phyloP scores from a whole-genome alignment of 2,329 filamentous ascomycete genomes.

The Aspergillus sp. region DNA sequence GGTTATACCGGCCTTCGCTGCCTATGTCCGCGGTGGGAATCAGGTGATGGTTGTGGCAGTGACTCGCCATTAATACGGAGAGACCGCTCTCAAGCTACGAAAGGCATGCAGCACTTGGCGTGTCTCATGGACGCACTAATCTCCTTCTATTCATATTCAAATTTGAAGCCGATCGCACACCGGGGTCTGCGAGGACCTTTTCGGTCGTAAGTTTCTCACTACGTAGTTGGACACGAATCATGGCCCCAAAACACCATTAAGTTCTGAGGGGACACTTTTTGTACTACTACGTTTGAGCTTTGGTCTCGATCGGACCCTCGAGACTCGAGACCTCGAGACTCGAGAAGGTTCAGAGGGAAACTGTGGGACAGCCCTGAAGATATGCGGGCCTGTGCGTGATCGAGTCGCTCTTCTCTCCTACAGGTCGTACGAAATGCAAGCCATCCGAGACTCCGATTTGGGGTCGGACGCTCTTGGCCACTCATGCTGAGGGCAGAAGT shows the following conservation, averaged over 20 bases:
- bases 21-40: neutral
- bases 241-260: too few species aligned
- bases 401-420: neutral
- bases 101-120: constrained; percentile 5
- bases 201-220: neutral
- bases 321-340: neutral
- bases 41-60: neutral
- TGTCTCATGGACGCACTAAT: constrained; percentile 3
- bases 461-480: neutral
- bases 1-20: neutral
- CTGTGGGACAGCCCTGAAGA: constrained; percentile 13
- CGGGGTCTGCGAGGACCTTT: neutral
- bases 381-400: constrained; percentile 13
- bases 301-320: neutral
- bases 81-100: neutral
- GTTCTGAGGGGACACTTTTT: too few species aligned
- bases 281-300: too few species aligned
- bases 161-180: neutral
- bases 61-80: neutral
- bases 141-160: neutral
- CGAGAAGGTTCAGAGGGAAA: neutral
- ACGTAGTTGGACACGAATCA: neutral
- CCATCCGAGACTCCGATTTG: constrained; percentile 13
- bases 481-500: neutral
- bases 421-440: constrained; percentile 16